Evolutionary conservation across 129 eudicot species (phyloP), one percentile per base, ranked within the genome.

Genomic region (Arctium minus): DNA sequence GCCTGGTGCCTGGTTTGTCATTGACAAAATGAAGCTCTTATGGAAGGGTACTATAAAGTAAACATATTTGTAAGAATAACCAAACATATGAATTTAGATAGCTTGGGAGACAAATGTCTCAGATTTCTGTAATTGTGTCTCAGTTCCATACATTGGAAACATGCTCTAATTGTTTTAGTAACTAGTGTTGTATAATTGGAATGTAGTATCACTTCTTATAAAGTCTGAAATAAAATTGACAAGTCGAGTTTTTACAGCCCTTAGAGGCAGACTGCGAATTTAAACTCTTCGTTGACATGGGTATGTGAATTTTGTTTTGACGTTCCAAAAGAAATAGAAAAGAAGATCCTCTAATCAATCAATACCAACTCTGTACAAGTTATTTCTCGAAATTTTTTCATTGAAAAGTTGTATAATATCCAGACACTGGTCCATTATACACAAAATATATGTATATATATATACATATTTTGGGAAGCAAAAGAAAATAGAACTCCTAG

Each of bases 1-100:
- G 85, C 89, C 88, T 81, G 98, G 97, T 65, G 93, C 94, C 97
- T 92, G 81, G 12, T 73, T 87, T 75, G 17, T 71, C 80, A 79
- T 77, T 62, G 40, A 70, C 27, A 67, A 76, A n/a, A 67, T 18
- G 8, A 77, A 42, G 15, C 27, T 73, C 70, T 79, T 79, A 84
- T 53, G 62, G 37, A 73, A 65, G 75, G 74, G 74, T 62, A 64
- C 27, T 37, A 36, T 36, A 3, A 72, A 72, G 29, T 72, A 60
- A 29, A 22, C 1, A 35, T 36, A 18, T 35, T 29, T 68, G 42
- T 42, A 62, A 39, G 9, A 9, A 37, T 27, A 35, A 60, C 13
- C 22, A 64, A 22, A 78, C 73, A 37, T 37, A 62, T 78, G 18
- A 35, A 60, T 27, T 62, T 67, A 38, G 53, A 36, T 62, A 37